Evolutionary conservation across 2,329 filamentous ascomycete genomes (phyloP).

Genomic region (Sclerotinia subarctica): DNA sequence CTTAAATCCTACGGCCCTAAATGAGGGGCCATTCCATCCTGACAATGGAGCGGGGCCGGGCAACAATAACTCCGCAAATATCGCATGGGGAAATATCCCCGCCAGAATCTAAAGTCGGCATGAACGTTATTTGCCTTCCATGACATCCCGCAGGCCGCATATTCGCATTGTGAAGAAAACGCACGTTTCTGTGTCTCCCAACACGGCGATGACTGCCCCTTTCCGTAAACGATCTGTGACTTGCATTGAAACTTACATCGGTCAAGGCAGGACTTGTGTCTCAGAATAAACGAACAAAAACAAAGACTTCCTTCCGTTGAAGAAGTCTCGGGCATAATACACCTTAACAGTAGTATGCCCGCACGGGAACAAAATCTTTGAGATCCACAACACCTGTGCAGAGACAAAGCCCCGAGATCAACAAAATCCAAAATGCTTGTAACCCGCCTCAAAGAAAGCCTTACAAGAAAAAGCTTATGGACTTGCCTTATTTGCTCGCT

Average conservation of each 20-base stretch:
- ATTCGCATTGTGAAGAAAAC: background rate
- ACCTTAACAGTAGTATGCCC: slow-evolving; percentile 5
- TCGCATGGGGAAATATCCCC: slow-evolving; percentile 17
- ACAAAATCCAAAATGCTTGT: background rate
- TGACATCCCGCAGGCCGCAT: background rate
- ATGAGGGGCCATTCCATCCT: slow-evolving; percentile 9
- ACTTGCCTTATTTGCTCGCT: background rate
- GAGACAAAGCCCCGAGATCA: slow-evolving; percentile 10
- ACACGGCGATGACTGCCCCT: slow-evolving; percentile 8
- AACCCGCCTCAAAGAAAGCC: background rate
- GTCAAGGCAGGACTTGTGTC: background rate
- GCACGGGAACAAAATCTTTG: background rate
- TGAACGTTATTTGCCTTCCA: background rate
- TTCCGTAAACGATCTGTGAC: slow-evolving; percentile 18
- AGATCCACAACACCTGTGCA: slow-evolving; percentile 3
- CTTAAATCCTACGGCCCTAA: slow-evolving; percentile 11
- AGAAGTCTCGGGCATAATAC: background rate
- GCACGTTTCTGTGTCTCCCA: background rate
- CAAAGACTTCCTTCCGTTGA: background rate
- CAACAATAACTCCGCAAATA: background rate
- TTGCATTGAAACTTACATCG: background rate
- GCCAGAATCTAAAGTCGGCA: background rate
- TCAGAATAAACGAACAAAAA: background rate
- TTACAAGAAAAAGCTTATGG: background rate
- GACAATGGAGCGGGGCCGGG: background rate